Percentiles rank a stretch among this genome's conserved stretches.
phyloP scores from a whole-genome alignment of 1,284 basidiomycete genomes.

The Pterulicium gracile region DNA sequence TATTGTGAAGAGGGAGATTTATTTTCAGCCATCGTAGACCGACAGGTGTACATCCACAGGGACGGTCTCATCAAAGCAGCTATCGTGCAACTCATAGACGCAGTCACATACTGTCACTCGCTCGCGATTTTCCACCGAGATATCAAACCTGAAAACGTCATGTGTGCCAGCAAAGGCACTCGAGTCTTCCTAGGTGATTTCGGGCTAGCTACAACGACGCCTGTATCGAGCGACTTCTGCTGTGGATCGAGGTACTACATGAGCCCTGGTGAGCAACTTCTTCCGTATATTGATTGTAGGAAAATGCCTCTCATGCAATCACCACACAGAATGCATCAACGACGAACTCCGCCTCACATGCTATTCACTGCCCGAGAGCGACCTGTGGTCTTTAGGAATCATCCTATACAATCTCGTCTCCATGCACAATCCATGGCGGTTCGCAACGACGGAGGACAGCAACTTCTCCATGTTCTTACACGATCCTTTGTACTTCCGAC shows the following conservation, averaged over 20 bases:
- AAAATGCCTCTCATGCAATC: no score
- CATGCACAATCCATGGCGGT: background rate
- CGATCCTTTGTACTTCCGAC: background rate
- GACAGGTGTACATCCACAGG: slow-evolving; percentile 17
- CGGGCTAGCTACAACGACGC: slow-evolving; percentile 46
- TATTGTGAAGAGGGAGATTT: slow-evolving; percentile 35
- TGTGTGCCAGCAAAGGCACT: slow-evolving; percentile 36
- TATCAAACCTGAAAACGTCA: slow-evolving; percentile 65
- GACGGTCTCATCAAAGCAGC: slow-evolving; percentile 35
- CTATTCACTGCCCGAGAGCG: background rate
- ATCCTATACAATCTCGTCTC: background rate
- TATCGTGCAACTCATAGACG: slow-evolving; percentile 50
- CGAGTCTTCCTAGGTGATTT: slow-evolving; percentile 56
- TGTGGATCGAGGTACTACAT: slow-evolving; percentile 2
- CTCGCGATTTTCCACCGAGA: slow-evolving; percentile 62
- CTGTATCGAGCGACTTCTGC: background rate
- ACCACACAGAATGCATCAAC: background rate
- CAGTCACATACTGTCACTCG: slow-evolving; percentile 42
- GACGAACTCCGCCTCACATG: background rate
- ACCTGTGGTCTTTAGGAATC: background rate
- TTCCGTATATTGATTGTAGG: background rate
- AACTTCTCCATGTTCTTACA: background rate
- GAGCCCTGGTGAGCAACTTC: background rate
- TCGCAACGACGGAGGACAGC: background rate
- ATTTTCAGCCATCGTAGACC: slow-evolving; percentile 15